phyloP scores from a whole-genome alignment of 164 flowering plant species.

The Magnolia kwangsiensis region DNA sequence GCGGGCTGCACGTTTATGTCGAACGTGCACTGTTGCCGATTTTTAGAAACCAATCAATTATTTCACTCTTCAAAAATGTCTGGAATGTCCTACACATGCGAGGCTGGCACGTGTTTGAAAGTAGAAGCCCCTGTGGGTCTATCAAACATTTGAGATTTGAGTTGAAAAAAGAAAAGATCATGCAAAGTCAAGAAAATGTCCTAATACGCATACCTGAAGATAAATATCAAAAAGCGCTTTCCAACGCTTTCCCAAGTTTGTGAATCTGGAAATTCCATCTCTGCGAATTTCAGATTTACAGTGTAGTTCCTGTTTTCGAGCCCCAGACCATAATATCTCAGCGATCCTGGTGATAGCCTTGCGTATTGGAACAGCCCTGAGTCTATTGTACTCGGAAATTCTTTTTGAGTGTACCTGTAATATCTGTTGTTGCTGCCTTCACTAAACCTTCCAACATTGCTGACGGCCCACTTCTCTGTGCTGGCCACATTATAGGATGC shows the following conservation, averaged over 20 bases:
- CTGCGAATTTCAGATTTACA: constrained; percentile 63
- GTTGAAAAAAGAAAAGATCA: no score
- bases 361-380: constrained; percentile 65
- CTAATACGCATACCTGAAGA: constrained; percentile 47
- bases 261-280: constrained; percentile 34
- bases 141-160: no score
- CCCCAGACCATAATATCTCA: constrained; percentile 79
- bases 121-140: no score
- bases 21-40: no score
- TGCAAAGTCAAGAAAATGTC: no score
- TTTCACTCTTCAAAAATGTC: no score
- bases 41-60: no score
- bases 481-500: constrained; percentile 55
- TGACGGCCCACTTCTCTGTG: constrained; percentile 64
- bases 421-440: constrained; percentile 35
- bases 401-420: constrained; percentile 21
- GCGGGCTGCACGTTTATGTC: no score
- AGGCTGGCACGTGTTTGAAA: no score
- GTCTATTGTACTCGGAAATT: constrained; percentile 47
- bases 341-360: constrained; percentile 66
- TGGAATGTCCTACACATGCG: no score
- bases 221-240: constrained; percentile 70
- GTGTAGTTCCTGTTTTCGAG: constrained; percentile 76
- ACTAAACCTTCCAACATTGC: constrained; percentile 56
- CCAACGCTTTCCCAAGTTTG: constrained; percentile 57